A percentile compares a stretch with the other conserved stretches of the same genome.
Conservation (phyloP, 2,329 filamentous ascomycete genomes). For the Fusarium fujikuroi region DNA sequence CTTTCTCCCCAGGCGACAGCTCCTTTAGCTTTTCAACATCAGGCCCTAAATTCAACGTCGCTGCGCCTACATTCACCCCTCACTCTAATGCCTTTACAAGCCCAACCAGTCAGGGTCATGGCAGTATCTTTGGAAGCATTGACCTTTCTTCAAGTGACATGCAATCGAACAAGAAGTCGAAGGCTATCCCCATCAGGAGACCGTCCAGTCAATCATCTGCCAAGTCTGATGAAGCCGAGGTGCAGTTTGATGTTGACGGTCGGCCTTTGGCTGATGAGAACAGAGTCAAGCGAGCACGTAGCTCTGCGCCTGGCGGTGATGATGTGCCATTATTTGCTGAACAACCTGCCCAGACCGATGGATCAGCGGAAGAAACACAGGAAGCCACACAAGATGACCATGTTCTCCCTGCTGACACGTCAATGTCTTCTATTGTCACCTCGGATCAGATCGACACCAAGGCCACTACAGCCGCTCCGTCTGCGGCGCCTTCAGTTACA, state of each 20-base stretch:
- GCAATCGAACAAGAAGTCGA: conserved; percentile 77
- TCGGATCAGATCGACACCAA: conserved; percentile 66
- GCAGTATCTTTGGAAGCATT: conserved; percentile 77
- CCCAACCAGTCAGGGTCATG: conserved; percentile 52
- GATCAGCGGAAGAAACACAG: conserved; percentile 22
- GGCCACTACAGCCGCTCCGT: conserved; percentile 62
- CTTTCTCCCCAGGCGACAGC: conserved; percentile 74
- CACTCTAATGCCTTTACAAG: conserved; percentile 61
- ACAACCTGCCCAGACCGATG: conserved; percentile 49
- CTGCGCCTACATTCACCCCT: conserved; percentile 81
- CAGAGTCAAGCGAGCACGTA: conserved; percentile 79
- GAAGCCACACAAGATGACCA: conserved; percentile 50
- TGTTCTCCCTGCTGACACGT: conserved; percentile 58
- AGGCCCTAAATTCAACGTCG: conserved; percentile 77
- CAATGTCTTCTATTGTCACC: conserved; percentile 63
- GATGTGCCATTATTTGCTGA: conserved; percentile 80
- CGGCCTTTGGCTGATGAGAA: conserved; percentile 72
- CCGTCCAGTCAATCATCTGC: conserved; percentile 65
- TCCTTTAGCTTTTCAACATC: conserved; percentile 76
- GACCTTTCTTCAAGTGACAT: conserved; percentile 70
- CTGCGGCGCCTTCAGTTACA: conserved; percentile 62
- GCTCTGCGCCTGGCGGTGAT: conserved; percentile 72
- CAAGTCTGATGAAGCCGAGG: conserved; percentile 42
- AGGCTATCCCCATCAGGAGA: conserved; percentile 83
- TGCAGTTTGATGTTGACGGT: conserved; percentile 54